Evolutionary conservation across 768 basidiomycete species (phyloP).

Genomic region (Sarcodon aspratus): DNA sequence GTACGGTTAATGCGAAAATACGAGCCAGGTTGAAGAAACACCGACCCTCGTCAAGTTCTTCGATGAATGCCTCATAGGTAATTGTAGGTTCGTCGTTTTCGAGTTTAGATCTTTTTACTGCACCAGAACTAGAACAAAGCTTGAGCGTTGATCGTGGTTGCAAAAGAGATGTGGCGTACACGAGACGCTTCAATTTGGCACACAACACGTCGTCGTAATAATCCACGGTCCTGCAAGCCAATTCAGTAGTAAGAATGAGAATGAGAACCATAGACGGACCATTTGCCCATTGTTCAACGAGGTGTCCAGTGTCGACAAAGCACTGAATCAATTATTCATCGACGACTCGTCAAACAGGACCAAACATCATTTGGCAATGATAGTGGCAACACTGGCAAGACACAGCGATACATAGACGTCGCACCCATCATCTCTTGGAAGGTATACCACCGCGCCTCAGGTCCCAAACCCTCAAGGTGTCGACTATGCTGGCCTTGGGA

Average conservation of each 20-base stretch:
- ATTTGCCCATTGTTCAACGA: conserved; percentile 50
- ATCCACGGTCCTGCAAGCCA: conserved; percentile 46
- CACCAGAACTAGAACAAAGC: conserved; percentile 42
- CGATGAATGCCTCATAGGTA: conserved; percentile 64
- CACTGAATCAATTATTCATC: no score
- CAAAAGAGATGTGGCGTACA: conserved; percentile 37
- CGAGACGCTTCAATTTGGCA: conserved; percentile 64
- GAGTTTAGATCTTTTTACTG: conserved; percentile 55
- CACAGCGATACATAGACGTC: no score
- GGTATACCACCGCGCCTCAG: no score
- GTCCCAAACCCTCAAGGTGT: no score
- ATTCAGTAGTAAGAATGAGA: conserved; percentile 1
- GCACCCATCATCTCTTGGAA: no score
- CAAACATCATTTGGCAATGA: no score
- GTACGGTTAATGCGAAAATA: no score
- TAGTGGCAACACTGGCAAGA: no score
- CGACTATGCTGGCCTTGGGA: no score
- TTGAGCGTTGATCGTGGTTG: neutral
- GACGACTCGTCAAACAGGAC: no score
- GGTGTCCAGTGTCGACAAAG: no score
- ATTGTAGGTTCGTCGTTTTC: conserved; percentile 49
- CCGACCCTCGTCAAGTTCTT: conserved; percentile 47
- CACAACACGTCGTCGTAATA: conserved; percentile 65
- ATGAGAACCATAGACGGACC: conserved; percentile 27
- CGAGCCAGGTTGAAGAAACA: no score